Percentiles rank a stretch among this genome's conserved stretches.
Conservation (phyloP, 2,329 filamentous ascomycete species). For the Apiospora phragmitis region DNA sequence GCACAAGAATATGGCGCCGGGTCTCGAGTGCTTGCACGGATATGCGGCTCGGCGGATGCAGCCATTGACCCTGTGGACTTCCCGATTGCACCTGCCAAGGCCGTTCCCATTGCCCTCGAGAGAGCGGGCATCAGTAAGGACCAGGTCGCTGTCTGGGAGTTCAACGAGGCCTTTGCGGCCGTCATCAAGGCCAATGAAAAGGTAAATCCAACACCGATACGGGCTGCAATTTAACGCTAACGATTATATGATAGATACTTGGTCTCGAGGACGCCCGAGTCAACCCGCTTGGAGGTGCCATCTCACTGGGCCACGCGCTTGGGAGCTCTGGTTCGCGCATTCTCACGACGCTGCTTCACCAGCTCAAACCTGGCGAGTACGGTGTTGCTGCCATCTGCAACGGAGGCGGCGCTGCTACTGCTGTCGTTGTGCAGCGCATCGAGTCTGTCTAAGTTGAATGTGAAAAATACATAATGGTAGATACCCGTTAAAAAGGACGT, state of each 20-base stretch:
- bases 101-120: constrained; percentile 85
- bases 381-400: constrained; percentile 97
- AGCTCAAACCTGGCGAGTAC: constrained; percentile 89
- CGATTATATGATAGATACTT: constrained; percentile 58
- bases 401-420: constrained; percentile 88
- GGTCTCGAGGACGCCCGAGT: constrained; percentile 78
- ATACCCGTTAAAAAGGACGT: not conserved
- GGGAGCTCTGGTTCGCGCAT: constrained; percentile 94
- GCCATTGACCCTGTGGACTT: constrained; percentile 92
- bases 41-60: constrained; percentile 84
- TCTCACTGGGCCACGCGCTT: constrained; percentile 87
- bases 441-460: constrained; percentile 48
- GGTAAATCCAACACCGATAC: constrained; percentile 42
- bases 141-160: constrained; percentile 94
- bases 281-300: constrained; percentile 87
- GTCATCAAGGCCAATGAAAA: constrained; percentile 95
- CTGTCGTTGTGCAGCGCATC: constrained; percentile 85
- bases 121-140: constrained; percentile 88
- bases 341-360: constrained; percentile 85
- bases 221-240: constrained; percentile 17
- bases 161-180: constrained; percentile 96
- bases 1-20: constrained; percentile 76
- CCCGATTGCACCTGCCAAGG: constrained; percentile 87
- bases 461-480: not conserved
- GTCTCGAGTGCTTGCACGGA: constrained; percentile 82